These are phyloP conservation scores for Tylopilus plumbeoviolaceoides DNA, from an alignment of 768 basidiomycete genomes.

Conservation along the genomic window DNA sequence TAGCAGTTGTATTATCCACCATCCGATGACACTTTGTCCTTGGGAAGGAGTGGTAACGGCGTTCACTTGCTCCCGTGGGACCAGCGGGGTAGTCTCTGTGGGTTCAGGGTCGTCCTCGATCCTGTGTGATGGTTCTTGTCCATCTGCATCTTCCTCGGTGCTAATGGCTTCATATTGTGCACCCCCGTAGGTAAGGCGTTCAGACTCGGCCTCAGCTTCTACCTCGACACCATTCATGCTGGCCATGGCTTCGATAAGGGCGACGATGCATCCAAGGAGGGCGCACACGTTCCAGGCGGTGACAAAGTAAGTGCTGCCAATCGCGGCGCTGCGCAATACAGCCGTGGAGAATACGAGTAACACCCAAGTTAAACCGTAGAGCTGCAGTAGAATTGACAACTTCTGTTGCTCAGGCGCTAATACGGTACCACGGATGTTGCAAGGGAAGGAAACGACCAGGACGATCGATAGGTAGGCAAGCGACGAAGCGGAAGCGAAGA, in stretches of 20 bases:
- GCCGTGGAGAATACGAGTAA: slow-evolving; percentile 50
- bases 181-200: slow-evolving; percentile 9
- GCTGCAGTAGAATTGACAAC: slow-evolving; percentile 46
- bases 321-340: slow-evolving; percentile 35
- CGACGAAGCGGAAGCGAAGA: slow-evolving; percentile 46
- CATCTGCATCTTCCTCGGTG: slow-evolving; percentile 15
- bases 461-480: slow-evolving; percentile 48
- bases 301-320: slow-evolving; percentile 57
- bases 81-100: slow-evolving; percentile 57
- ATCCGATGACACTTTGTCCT: slow-evolving; percentile 28
- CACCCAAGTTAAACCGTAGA: slow-evolving; percentile 57
- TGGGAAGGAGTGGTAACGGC: slow-evolving; percentile 4
- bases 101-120: slow-evolving; percentile 38
- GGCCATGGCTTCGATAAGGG: slow-evolving; percentile 34
- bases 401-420: slow-evolving; percentile 42
- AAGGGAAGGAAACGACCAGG: slow-evolving; percentile 37
- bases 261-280: slow-evolving; percentile 39
- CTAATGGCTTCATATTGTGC: slow-evolving; percentile 26
- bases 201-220: slow-evolving; percentile 3
- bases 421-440: slow-evolving; percentile 21
- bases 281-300: slow-evolving; percentile 50
- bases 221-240: slow-evolving; percentile 11
- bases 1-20: slow-evolving; percentile 61
- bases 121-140: slow-evolving; percentile 14
- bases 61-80: slow-evolving; percentile 31